Evolutionary conservation across 352 stramenopile genomes (phyloP).

Genomic region (Nothophytophthora sp.): DNA sequence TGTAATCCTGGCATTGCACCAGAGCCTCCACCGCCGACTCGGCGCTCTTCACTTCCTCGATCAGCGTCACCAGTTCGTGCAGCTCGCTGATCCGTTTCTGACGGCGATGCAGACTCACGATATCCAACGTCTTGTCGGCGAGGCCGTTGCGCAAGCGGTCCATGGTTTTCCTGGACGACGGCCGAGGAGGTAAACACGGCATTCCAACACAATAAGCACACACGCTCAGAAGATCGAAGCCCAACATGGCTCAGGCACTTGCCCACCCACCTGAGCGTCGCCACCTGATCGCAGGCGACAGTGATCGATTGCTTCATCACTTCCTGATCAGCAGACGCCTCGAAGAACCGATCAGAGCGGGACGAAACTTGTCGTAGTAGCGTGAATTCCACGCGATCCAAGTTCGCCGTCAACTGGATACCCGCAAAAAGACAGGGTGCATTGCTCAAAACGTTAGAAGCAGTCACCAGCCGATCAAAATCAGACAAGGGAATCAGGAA

Average conservation of each 20-base stretch:
- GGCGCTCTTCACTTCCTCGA: conserved; percentile 84
- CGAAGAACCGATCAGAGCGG: conserved; percentile 84
- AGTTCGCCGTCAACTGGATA: conserved; percentile 65
- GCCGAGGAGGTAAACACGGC: too few relatives aligned
- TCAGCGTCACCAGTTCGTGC: conserved; percentile 81
- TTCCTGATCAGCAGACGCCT: conserved; percentile 82
- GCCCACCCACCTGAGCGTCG: conserved; percentile 59
- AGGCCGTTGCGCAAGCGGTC: conserved; percentile 77
- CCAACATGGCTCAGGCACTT: too few relatives aligned
- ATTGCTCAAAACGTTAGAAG: conserved; percentile 3
- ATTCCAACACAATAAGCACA: too few relatives aligned
- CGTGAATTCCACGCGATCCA: conserved; percentile 86
- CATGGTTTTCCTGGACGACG: conserved; percentile 80
- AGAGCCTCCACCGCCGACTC: conserved; percentile 83
- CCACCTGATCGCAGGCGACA: conserved; percentile 79
- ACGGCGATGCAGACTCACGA: conserved; percentile 82
- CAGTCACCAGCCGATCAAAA: too few relatives aligned
- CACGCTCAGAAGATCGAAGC: too few relatives aligned
- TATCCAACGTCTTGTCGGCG: conserved; percentile 85
- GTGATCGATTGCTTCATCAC: conserved; percentile 86
- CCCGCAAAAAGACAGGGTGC: neutral
- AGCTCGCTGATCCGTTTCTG: conserved; percentile 84
- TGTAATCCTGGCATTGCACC: conserved; percentile 86
- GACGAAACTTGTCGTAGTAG: conserved; percentile 85
- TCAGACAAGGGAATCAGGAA: too few relatives aligned